Evolutionary conservation across 352 stramenopile genomes (phyloP), one percentile per base, ranked within the genome.

Genomic region (Phytophthora podocarpi): DNA sequence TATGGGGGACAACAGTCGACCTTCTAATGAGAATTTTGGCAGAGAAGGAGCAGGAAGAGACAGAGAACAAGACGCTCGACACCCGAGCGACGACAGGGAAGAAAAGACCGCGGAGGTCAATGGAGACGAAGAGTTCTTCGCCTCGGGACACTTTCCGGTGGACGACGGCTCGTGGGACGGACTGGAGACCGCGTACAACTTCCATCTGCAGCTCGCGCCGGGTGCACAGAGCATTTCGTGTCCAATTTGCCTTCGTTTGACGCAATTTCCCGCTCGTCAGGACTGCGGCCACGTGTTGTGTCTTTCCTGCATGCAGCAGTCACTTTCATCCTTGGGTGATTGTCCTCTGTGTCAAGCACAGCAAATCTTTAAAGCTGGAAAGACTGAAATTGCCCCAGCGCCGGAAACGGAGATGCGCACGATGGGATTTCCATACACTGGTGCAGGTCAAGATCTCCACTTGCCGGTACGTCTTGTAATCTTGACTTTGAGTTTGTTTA

Each of bases 211-310:
- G 56, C 67, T 78, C 7, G 57, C 42, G 2, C 27, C 61, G 5
- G 32, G 37, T n/a, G 11, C 21, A 20, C 28, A 50, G 30, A 47
- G 28, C 16, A 66, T 74, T 43, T 45, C 67, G 42, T 87, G 78
- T 6, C 75, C 78, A 31, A 78, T 87, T 43, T 87, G 75, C 34
- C 67, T 87, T 16, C 70, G 63, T 7, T 23, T 65, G 16, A 72
- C 61, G 30, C 72, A 80, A 59, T 54, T 71, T 16, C 70, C 78
- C 13, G 56, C 78, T 35, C 78, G 62, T 4, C 78, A 87, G 46
- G 59, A 75, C n/a, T 87, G 78, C 37, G 78, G 78, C 12, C 78
- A 87, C 43, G 72, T 78, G 8, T 64, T 87, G 27, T 87, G 78
- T 31, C 52, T 74, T 34, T 64, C 74, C 6, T 87, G 78, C 60